Evolutionary conservation across 805 yeast genomes (phyloP), one percentile per base, ranked within the genome.

Genomic region (Yarrowia porcina): DNA sequence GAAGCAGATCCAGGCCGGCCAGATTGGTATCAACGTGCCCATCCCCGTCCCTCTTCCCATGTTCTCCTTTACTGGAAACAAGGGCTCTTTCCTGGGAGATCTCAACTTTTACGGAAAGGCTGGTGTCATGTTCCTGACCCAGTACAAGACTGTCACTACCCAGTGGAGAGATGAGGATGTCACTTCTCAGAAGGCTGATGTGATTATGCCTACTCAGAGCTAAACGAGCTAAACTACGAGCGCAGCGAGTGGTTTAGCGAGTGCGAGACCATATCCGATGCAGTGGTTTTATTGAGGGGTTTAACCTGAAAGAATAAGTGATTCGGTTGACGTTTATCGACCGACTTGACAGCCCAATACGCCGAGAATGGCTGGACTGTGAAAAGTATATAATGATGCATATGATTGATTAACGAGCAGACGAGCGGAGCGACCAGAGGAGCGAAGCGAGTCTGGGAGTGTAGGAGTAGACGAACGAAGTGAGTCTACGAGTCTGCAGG

Each of bases 41-140:
- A 87, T 87, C 65, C 92, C 92, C 5, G 92, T 87, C 18, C 92
- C 92, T 56, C 77, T 87, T 72, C 91, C 92, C 65, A 85, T 87
- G 89, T 87, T 87, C 74, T 84, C 89, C 3, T 87, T 87, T 77
- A 87, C 92, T 12, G 92, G 92, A 27, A 83, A 83, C 73, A 85
- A 85, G 76, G 88, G 84, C 38, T 85, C 89, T 7, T 86, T 87
- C 82, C 78, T 86, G 67, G 92, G 92, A 35, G 91, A 87, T 71
- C 80, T 87, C 79, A 87, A 87, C 78, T 87, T 87, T 73, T 87
- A 87, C 74, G 92, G 92, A 64, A 84, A 86, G 76, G 81, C 87
- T n/a, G 91, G 92, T 30, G 72, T 87, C 52, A 79, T 84, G 62
- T 87, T 87, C 76, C 78, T 86, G 76, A 87, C 92, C 33, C 86